phyloP scores from a whole-genome alignment of 106 monocot species.

The Iris macrosiphon region DNA sequence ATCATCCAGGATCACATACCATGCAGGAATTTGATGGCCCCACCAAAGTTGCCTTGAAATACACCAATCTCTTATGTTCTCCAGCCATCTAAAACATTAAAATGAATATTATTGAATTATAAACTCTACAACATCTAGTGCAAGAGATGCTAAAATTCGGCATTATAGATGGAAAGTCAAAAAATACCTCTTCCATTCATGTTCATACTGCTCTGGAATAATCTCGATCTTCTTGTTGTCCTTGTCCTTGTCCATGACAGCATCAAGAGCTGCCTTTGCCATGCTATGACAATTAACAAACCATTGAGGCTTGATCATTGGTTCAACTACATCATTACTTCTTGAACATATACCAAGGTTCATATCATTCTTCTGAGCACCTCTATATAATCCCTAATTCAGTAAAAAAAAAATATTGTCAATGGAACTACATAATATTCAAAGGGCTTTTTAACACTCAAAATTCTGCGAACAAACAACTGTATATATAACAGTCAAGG shows the following conservation, averaged over 20 bases:
- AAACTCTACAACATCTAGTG: neutral
- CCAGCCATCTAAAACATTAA: slow-evolving; percentile 64
- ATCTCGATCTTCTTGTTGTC: slow-evolving; percentile 79
- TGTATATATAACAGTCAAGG: too few relatives aligned
- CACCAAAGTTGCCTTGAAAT: slow-evolving; percentile 99
- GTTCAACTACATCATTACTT: slow-evolving; percentile 91
- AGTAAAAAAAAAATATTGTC: slow-evolving; percentile 8
- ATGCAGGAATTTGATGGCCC: slow-evolving; percentile 96
- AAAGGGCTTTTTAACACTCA: neutral
- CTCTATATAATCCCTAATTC: slow-evolving; percentile 68
- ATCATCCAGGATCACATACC: slow-evolving; percentile 81
- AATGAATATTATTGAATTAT: neutral
- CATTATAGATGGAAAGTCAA: neutral
- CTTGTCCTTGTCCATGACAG: slow-evolving; percentile 51
- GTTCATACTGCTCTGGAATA: slow-evolving; percentile 81
- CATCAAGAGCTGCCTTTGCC: slow-evolving; percentile 82
- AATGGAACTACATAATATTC: neutral
- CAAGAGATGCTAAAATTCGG: neutral
- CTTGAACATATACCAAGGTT: slow-evolving; percentile 90
- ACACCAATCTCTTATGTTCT: slow-evolving; percentile 97
- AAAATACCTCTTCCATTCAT: slow-evolving; percentile 81
- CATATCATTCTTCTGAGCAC: slow-evolving; percentile 84
- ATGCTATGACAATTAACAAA: slow-evolving; percentile 80
- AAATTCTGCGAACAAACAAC: neutral
- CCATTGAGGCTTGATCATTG: slow-evolving; percentile 97